Evolutionary conservation across 1,139 yeast genomes (phyloP).

Genomic region (Pichia sp.): DNA sequence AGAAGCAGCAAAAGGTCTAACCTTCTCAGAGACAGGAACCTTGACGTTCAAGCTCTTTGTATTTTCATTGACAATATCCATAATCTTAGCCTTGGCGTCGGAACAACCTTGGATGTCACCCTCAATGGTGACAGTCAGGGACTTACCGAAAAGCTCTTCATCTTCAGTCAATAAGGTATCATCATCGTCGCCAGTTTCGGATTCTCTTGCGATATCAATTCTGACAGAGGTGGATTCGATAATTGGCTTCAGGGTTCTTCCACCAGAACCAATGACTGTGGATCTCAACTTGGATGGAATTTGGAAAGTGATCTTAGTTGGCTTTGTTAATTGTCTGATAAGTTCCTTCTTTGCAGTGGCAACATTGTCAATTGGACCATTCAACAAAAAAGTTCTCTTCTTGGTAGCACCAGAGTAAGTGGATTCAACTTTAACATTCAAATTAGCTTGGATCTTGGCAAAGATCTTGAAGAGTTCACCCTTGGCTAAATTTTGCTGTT

Average conservation of each 20-base stretch:
- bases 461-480: conserved; percentile 62
- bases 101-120: conserved; percentile 86
- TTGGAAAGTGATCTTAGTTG: conserved; percentile 51
- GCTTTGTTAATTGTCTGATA: conserved; percentile 70
- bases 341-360: conserved; percentile 70
- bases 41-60: conserved; percentile 51
- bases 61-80: conserved; percentile 69
- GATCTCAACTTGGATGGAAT: conserved; percentile 80
- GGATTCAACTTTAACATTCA: conserved; percentile 71
- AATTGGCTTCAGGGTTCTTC: conserved; percentile 75
- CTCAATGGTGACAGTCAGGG: conserved; percentile 56
- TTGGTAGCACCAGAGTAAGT: conserved; percentile 73
- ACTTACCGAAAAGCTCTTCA: conserved; percentile 47
- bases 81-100: conserved; percentile 63
- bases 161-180: conserved; percentile 26
- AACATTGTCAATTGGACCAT: conserved; percentile 69
- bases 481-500: conserved; percentile 56
- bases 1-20: conserved; percentile 48
- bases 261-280: conserved; percentile 83
- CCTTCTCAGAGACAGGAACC: conserved; percentile 37
- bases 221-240: conserved; percentile 63
- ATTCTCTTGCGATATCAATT: conserved; percentile 60
- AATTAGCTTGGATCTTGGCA: conserved; percentile 50
- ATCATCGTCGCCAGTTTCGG: conserved; percentile 8
- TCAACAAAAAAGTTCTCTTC: conserved; percentile 77